phyloP scores from a whole-genome alignment of 2,329 filamentous ascomycete genomes.

The Calycina herbarum region DNA sequence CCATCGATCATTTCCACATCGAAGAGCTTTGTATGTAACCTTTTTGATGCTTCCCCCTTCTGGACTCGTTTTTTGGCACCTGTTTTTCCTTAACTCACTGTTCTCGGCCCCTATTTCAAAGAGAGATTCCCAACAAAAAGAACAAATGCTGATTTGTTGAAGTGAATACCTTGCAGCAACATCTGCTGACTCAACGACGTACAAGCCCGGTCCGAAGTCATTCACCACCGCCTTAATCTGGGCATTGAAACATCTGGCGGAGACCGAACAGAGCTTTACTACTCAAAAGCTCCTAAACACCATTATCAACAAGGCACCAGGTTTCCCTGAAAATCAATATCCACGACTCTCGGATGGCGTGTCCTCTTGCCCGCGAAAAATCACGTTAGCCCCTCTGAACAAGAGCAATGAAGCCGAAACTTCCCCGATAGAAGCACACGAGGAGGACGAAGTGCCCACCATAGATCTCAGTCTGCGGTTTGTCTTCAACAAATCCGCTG shows the following conservation, averaged over 20 bases:
- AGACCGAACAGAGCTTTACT: conserved; percentile 9
- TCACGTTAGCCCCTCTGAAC: conserved; percentile 10
- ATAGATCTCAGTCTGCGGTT: conserved; percentile 8
- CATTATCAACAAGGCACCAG: conserved; percentile 14
- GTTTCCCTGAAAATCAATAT: conserved; percentile 17
- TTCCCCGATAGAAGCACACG: background rate
- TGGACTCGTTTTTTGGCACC: no score
- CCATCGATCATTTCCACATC: background rate
- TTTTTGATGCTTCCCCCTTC: no score
- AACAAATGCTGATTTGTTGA: no score
- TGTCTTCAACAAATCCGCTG: conserved; percentile 2
- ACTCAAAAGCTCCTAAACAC: conserved; percentile 18
- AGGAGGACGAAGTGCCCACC: background rate
- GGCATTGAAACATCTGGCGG: conserved; percentile 14
- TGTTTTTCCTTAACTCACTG: no score
- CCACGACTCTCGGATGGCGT: conserved; percentile 10
- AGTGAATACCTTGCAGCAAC: conserved; percentile 24
- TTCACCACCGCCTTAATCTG: conserved; percentile 24
- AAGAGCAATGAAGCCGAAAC: background rate
- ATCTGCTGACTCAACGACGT: conserved; percentile 12
- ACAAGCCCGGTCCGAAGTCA: conserved; percentile 16
- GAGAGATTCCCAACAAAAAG: no score
- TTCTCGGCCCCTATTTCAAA: no score
- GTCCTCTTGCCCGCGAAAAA: background rate
- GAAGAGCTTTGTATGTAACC: conserved; percentile 14